phyloP scores from a whole-genome alignment of 2,329 filamentous ascomycete species.

The Orbilia brochopaga region DNA sequence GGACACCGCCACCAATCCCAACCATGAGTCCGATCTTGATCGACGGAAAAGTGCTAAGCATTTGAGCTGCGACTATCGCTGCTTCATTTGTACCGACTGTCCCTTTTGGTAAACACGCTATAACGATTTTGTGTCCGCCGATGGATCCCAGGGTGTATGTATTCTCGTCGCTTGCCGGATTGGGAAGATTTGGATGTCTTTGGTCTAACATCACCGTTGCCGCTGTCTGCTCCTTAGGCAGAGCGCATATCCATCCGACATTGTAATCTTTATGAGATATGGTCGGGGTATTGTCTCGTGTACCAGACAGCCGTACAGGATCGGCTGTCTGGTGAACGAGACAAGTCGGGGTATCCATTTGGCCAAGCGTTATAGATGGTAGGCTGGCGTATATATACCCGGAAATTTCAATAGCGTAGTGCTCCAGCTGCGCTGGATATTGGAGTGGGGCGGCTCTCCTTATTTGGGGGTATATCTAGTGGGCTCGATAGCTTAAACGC shows the following conservation, averaged over 20 bases:
- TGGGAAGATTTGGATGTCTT: slow-evolving; percentile 5
- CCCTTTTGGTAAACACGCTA: slow-evolving; percentile 22
- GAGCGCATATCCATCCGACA: slow-evolving; percentile 20
- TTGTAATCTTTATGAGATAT: slow-evolving; percentile 18
- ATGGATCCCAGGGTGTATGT: slow-evolving; percentile 22
- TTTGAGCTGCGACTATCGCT: slow-evolving; percentile 7
- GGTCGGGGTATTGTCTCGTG: too few relatives aligned
- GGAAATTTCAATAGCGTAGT: too few relatives aligned
- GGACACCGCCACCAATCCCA: slow-evolving; percentile 29
- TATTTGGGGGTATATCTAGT: too few relatives aligned
- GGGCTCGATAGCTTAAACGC: too few relatives aligned
- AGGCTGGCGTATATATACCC: too few relatives aligned
- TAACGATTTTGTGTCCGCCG: slow-evolving; percentile 12
- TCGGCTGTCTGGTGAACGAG: too few relatives aligned
- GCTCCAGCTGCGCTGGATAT: too few relatives aligned
- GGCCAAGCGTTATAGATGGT: too few relatives aligned
- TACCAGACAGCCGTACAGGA: too few relatives aligned
- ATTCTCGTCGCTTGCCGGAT: slow-evolving; percentile 16
- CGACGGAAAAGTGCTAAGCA: slow-evolving; percentile 20
- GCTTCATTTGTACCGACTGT: slow-evolving; percentile 3
- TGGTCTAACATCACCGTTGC: slow-evolving; percentile 18
- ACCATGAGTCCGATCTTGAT: slow-evolving; percentile 29
- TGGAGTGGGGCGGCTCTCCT: too few relatives aligned
- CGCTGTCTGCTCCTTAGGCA: slow-evolving; percentile 23
- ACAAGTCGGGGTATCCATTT: too few relatives aligned